Evolutionary conservation across 2,329 filamentous ascomycete species (phyloP).

Genomic region (Botrytis medusae): DNA sequence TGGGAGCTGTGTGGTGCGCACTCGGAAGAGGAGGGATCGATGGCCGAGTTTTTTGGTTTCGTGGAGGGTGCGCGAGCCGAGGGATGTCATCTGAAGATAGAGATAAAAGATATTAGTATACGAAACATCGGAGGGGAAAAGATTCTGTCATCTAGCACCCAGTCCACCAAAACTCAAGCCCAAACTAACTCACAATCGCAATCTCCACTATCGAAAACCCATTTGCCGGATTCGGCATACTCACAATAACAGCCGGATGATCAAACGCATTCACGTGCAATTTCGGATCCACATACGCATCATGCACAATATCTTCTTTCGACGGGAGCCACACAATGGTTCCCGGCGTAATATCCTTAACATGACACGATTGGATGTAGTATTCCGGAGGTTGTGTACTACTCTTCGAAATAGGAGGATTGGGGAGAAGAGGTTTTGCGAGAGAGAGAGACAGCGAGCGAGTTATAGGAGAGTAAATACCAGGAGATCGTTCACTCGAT

Average conservation of each 20-base stretch:
- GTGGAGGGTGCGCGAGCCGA: conserved; percentile 10
- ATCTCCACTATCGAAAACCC: background rate
- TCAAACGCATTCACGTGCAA: conserved; percentile 19
- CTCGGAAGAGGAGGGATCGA: background rate
- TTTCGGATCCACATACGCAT: conserved; percentile 2
- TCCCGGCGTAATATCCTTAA: background rate
- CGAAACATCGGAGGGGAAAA: background rate
- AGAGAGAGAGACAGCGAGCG: background rate
- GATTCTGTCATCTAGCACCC: background rate
- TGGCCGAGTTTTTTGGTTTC: conserved; percentile 5
- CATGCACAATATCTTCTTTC: background rate
- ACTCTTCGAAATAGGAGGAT: background rate
- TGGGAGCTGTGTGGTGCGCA: background rate
- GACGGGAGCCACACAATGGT: conserved; percentile 15
- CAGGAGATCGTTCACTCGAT: background rate
- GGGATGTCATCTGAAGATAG: conserved; percentile 12
- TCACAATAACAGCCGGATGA: conserved; percentile 17
- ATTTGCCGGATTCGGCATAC: background rate
- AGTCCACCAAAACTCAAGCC: too few relatives aligned
- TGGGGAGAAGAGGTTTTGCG: background rate
- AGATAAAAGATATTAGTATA: background rate
- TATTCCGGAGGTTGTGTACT: background rate
- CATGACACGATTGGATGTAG: background rate
- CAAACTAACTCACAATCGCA: conserved; percentile 15
- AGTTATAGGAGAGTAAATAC: background rate